Base-by-base conservation (phyloP, 164 flowering plant species). In the Taxillus chinensis region DNA sequence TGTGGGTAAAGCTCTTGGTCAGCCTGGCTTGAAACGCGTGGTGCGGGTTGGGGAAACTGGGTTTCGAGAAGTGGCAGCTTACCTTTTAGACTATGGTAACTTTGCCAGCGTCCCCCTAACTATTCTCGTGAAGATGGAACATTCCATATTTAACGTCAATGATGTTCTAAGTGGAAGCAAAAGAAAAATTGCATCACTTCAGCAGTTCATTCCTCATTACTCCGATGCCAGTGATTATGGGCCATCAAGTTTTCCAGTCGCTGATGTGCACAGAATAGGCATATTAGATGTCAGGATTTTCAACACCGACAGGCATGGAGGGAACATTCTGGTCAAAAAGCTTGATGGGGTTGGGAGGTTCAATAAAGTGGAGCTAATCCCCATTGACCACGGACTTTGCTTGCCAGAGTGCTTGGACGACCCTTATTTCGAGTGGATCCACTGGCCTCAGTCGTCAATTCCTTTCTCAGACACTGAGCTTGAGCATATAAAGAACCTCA, bases 401-500 rank as follows among this genome's bases (percentile, higher is more conserved):
- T 45, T 72, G 59, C 75, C 75, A 11, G 75, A 72, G 63, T 57
- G 60, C 61, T 49, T 72, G 67, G 75, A 72, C 39, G 75, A 72
- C 57, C 75, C 75, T 7, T 72, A 72, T 57, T 72, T 72, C 57
- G 75, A 72, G 68, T 72, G 75, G 75, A 68, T 72, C 39, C 75
- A 72, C 50, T 72, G 75, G 75, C 75, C 72, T 57, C 75, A 72
- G 68, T 69, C 75, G 2, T 72, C 75, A 15, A 57, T 72, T 64
- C 75, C 75, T 10, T 72, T 72, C 64, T 72, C 71, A 12, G 67
- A 64, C 5, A 69, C 68, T 51, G 75, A 72, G 52, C 68, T 72
- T 52, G 75, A 68, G 53, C 68, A 72, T 17, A 72, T 72, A n/a
- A 62, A 64, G 37, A 64, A 64, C 45, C 67, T 72, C 8, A 60